phyloP scores from a whole-genome alignment of 805 yeast species.

The Barnettozyma vustinii region DNA sequence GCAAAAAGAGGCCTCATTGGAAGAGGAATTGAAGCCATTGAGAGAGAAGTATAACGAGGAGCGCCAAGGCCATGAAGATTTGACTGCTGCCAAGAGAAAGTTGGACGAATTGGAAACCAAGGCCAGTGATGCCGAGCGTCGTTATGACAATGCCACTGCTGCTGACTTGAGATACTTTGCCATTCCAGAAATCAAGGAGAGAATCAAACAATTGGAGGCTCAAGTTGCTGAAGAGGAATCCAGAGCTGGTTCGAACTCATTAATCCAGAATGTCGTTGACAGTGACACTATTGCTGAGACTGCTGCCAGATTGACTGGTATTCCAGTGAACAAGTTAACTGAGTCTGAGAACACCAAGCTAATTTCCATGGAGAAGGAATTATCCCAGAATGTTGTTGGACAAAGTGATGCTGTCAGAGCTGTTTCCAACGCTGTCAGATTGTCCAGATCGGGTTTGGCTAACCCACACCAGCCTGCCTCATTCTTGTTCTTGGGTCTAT shows the following conservation, averaged over 20 bases:
- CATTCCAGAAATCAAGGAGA: conserved; percentile 82
- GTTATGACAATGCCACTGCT: conserved; percentile 88
- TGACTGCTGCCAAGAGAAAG: conserved; percentile 83
- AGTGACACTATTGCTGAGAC: conserved; percentile 93
- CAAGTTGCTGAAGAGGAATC: conserved; percentile 74
- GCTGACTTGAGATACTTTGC: conserved; percentile 97
- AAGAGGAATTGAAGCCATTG: conserved; percentile 80
- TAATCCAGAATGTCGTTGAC: conserved; percentile 88
- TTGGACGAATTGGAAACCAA: conserved; percentile 89
- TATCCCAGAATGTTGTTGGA: conserved; percentile 84
- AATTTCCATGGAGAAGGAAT: conserved; percentile 88
- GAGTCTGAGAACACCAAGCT: conserved; percentile 93
- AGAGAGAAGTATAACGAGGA: conserved; percentile 83
- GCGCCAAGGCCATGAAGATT: conserved; percentile 84
- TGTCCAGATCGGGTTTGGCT: conserved; percentile 89
- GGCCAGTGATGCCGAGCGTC: conserved; percentile 95
- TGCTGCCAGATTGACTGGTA: conserved; percentile 94
- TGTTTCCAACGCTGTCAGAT: conserved; percentile 90
- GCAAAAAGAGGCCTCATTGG: conserved; percentile 73
- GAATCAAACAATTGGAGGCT: conserved; percentile 69
- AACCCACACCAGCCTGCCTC: conserved; percentile 97
- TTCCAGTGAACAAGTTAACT: conserved; percentile 89
- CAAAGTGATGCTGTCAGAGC: conserved; percentile 95
- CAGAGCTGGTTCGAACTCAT: conserved; percentile 49
- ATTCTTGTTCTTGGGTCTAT: conserved; percentile 87